phyloP scores from a whole-genome alignment of 192 early-diverging fungal genomes.

The Coemansia sp. region DNA sequence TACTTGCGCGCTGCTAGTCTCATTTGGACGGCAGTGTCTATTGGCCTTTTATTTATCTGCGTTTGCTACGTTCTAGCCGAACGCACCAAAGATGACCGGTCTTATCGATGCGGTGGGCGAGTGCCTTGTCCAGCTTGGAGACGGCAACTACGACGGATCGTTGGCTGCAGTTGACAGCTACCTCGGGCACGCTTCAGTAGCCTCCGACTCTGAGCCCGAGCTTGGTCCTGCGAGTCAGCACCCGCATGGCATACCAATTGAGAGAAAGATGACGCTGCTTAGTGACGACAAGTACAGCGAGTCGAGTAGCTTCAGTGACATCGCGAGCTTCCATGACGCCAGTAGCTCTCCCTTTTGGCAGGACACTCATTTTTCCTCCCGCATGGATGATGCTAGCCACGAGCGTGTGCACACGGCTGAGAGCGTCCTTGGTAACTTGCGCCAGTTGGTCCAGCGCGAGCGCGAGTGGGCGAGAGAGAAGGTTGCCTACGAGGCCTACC shows the following conservation, averaged over 20 bases:
- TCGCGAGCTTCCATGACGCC: slow-evolving; percentile 43
- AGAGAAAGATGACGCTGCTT: neutral
- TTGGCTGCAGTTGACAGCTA: slow-evolving; percentile 23
- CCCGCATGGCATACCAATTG: neutral
- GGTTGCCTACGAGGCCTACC: slow-evolving; percentile 27
- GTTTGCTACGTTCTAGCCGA: neutral
- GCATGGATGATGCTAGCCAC: neutral
- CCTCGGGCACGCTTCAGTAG: neutral
- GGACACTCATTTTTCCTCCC: neutral
- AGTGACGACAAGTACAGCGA: slow-evolving; percentile 16
- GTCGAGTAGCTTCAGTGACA: slow-evolving; percentile 31
- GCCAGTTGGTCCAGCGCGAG: slow-evolving; percentile 41
- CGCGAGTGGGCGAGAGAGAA: slow-evolving; percentile 23
- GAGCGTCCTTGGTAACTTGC: slow-evolving; percentile 26
- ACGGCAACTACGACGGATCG: slow-evolving; percentile 35
- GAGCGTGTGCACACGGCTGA: slow-evolving; percentile 8
- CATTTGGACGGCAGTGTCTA: neutral
- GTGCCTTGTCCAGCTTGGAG: slow-evolving; percentile 31
- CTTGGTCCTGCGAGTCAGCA: neutral
- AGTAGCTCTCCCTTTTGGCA: slow-evolving; percentile 47
- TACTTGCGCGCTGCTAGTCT: neutral
- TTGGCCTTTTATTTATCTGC: neutral
- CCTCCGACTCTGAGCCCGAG: neutral
- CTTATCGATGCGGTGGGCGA: slow-evolving; percentile 35
- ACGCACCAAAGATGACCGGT: slow-evolving; percentile 5